phyloP scores from a whole-genome alignment of 192 early-diverging fungal species.

The Podila horticola region DNA sequence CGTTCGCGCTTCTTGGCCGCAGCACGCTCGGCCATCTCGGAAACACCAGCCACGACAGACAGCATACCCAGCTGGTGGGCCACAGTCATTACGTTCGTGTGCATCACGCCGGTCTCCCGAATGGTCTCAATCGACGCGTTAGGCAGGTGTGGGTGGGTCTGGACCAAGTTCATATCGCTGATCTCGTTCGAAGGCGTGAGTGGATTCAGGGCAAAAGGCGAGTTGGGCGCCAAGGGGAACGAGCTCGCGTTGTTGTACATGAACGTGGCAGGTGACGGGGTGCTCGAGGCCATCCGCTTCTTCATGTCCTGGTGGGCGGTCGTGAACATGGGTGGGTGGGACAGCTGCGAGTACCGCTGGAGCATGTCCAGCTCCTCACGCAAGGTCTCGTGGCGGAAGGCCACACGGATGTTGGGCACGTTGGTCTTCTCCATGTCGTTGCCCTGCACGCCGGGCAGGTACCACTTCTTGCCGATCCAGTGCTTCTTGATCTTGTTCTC shows the following conservation, averaged over 20 bases:
- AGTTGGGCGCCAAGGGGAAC: slow-evolving; percentile 6
- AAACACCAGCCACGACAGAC: slow-evolving; percentile 3
- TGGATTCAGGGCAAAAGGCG: slow-evolving; percentile 41
- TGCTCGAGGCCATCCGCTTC: slow-evolving; percentile 45
- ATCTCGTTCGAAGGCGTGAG: slow-evolving; percentile 1
- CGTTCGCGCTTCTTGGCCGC: slow-evolving; percentile 47
- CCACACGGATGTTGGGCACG: slow-evolving; percentile 88
- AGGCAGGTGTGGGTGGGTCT: slow-evolving; percentile 17
- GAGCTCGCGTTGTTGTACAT: background rate
- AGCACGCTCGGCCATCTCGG: slow-evolving; percentile 13
- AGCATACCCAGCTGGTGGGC: slow-evolving; percentile 38
- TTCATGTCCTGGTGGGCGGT: slow-evolving; percentile 26
- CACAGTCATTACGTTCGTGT: slow-evolving; percentile 27
- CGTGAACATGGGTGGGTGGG: slow-evolving; percentile 39
- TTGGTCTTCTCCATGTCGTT: slow-evolving; percentile 96
- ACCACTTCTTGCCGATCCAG: slow-evolving; percentile 90
- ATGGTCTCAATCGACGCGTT: slow-evolving; percentile 7
- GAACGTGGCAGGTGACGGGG: slow-evolving; percentile 36
- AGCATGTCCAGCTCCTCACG: slow-evolving; percentile 79
- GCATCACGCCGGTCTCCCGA: slow-evolving; percentile 16
- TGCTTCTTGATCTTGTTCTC: slow-evolving; percentile 91
- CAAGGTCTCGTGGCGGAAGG: slow-evolving; percentile 88
- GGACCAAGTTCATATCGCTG: slow-evolving; percentile 19
- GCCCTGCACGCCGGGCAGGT: slow-evolving; percentile 80
- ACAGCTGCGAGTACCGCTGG: slow-evolving; percentile 54